These are phyloP conservation scores for Trichoderma sp. DNA, from an alignment of 2,329 filamentous ascomycete genomes.

Conservation along the genomic window DNA sequence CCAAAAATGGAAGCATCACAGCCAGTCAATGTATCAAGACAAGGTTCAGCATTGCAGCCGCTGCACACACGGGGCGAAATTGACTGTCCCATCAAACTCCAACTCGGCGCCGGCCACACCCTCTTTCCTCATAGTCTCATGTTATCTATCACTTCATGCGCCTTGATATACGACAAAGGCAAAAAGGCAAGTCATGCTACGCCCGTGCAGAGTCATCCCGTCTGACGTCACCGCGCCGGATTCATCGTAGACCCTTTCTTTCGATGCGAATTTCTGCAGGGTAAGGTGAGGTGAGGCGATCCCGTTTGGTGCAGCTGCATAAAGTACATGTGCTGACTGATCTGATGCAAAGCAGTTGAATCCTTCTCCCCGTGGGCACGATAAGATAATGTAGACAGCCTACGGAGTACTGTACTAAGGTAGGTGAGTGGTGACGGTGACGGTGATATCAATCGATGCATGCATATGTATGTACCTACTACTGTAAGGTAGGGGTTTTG, in stretches of 20 bases:
- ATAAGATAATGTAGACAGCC: not conserved
- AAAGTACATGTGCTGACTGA: not conserved
- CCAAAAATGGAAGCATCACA: not conserved
- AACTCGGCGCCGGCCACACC: not conserved
- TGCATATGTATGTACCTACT: not conserved
- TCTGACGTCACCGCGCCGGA: conserved; percentile 5
- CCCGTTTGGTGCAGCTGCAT: not conserved
- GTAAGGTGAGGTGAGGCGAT: not conserved
- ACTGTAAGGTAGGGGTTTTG: not conserved
- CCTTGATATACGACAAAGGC: not conserved
- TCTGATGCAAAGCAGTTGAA: not conserved
- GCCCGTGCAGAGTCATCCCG: not conserved
- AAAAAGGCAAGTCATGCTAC: not conserved
- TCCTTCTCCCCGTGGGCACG: not conserved
- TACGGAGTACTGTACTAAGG: too few relatives aligned
- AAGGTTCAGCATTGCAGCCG: not conserved
- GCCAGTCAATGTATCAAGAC: not conserved
- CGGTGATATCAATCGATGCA: not conserved
- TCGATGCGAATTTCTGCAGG: not conserved
- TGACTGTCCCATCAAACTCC: not conserved
- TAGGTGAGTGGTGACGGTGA: not conserved
- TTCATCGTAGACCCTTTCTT: not conserved
- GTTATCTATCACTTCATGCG: conserved; percentile 5
- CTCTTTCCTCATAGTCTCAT: not conserved
- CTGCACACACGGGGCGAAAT: not conserved